Evolutionary conservation across 371 early-diverging fungal species (phyloP).

Genomic region (Mycotypha africana): DNA sequence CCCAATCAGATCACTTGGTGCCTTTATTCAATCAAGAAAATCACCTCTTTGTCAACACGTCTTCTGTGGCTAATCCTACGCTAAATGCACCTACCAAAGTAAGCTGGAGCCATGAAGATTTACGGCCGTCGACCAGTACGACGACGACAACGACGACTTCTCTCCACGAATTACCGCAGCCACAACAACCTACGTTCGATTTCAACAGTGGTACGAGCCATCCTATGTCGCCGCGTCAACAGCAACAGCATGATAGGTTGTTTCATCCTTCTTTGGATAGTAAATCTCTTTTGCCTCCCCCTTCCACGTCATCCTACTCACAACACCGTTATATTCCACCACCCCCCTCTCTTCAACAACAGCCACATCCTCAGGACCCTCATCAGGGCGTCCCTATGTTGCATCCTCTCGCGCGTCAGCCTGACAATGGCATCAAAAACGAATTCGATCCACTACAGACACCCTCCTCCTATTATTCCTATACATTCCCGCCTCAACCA

Average conservation of each 20-base stretch:
- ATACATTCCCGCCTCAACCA: slow-evolving; percentile 16
- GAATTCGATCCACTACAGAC: too few species aligned
- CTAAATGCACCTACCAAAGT: slow-evolving; percentile 15
- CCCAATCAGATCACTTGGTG: background rate
- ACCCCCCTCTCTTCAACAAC: slow-evolving; percentile 2
- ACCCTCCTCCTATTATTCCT: slow-evolving; percentile 11
- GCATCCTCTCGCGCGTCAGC: slow-evolving; percentile 20
- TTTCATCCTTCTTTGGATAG: slow-evolving; percentile 19
- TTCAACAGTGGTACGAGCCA: background rate
- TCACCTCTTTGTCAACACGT: background rate
- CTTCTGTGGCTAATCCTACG: slow-evolving; percentile 1
- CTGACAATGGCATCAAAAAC: slow-evolving; percentile 14
- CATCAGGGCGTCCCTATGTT: slow-evolving; percentile 14
- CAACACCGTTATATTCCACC: slow-evolving; percentile 9
- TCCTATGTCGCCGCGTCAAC: slow-evolving; percentile 12
- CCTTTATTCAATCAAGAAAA: too few species aligned
- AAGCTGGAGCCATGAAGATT: slow-evolving; percentile 19
- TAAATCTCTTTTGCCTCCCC: slow-evolving; percentile 15
- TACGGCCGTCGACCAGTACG: too few species aligned
- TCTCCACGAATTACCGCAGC: slow-evolving; percentile 7
- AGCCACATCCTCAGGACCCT: slow-evolving; percentile 6
- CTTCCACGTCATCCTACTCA: background rate
- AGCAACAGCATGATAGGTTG: slow-evolving; percentile 14
- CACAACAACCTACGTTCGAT: background rate
- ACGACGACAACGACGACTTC: too few species aligned